Evolutionary conservation across 1,284 basidiomycete species (phyloP).

Genomic region (Trichosporon asahii): DNA sequence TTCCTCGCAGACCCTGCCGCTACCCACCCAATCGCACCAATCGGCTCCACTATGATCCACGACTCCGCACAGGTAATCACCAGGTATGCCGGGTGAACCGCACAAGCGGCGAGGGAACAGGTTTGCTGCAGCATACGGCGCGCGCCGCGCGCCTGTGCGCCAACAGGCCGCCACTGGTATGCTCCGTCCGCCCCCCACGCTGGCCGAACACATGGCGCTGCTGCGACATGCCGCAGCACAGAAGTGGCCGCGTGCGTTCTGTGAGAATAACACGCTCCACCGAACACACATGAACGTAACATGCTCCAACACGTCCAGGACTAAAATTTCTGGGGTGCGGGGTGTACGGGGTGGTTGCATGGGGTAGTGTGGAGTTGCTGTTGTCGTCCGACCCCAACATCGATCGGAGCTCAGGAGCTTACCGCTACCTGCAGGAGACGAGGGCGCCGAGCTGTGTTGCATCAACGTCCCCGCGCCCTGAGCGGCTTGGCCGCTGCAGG

Average conservation of each 20-base stretch:
- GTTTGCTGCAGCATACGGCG: no score
- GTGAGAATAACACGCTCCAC: background rate
- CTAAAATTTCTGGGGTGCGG: background rate
- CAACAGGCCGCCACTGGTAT: background rate
- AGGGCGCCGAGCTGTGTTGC: background rate
- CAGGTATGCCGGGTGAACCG: background rate
- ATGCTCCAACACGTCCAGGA: background rate
- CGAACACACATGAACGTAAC: background rate
- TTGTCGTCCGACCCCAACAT: background rate
- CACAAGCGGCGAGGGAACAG: background rate
- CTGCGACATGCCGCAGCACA: background rate
- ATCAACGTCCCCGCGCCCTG: background rate
- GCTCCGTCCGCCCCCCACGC: background rate
- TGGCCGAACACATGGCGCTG: background rate
- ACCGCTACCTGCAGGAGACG: background rate
- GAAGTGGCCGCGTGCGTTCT: background rate
- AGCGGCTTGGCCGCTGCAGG: background rate
- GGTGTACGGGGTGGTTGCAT: background rate
- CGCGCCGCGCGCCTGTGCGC: background rate
- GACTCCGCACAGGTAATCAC: background rate
- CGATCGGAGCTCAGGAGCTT: conserved; percentile 1
- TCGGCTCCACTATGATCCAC: background rate
- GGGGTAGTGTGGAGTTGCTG: background rate
- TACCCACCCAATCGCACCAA: background rate
- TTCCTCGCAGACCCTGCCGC: background rate